Evolutionary conservation across 2,329 filamentous ascomycete genomes (phyloP).

Genomic region (Cladosporium sp.): DNA sequence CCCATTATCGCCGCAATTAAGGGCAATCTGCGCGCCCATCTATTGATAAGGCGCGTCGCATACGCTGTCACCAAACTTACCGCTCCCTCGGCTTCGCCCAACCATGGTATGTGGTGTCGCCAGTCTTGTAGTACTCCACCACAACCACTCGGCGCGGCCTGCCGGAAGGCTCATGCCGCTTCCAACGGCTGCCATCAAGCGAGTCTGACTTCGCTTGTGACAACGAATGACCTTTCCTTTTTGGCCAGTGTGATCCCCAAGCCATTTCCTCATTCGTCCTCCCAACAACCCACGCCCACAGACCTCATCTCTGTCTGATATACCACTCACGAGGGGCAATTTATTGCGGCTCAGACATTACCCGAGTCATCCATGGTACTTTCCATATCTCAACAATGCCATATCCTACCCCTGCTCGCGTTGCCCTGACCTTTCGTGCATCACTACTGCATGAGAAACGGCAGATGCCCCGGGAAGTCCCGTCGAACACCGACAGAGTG

Average conservation of each 20-base stretch:
- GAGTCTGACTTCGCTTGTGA: neutral
- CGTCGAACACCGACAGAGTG: neutral
- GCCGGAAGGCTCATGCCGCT: neutral
- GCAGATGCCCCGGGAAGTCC: neutral
- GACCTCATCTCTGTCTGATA: neutral
- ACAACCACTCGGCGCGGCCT: neutral
- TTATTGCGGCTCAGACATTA: neutral
- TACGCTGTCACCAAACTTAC: slow-evolving; percentile 3
- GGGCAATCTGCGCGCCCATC: neutral
- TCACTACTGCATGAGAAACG: neutral
- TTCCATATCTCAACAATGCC: neutral
- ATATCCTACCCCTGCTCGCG: neutral
- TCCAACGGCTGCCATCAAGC: neutral
- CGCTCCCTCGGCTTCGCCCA: neutral
- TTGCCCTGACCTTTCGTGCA: neutral
- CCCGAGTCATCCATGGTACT: slow-evolving; percentile 1
- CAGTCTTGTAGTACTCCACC: neutral
- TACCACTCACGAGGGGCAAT: neutral
- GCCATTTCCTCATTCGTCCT: neutral
- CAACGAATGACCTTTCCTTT: neutral
- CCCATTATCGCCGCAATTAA: neutral
- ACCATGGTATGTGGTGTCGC: neutral
- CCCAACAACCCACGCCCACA: neutral
- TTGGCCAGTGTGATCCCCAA: neutral
- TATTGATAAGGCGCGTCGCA: slow-evolving; percentile 1